A percentile compares a stretch with the other conserved stretches of the same genome.
Conservation (phyloP, 495 filamentous ascomycete genomes). For the Hypoxylon crocopeplum region DNA sequence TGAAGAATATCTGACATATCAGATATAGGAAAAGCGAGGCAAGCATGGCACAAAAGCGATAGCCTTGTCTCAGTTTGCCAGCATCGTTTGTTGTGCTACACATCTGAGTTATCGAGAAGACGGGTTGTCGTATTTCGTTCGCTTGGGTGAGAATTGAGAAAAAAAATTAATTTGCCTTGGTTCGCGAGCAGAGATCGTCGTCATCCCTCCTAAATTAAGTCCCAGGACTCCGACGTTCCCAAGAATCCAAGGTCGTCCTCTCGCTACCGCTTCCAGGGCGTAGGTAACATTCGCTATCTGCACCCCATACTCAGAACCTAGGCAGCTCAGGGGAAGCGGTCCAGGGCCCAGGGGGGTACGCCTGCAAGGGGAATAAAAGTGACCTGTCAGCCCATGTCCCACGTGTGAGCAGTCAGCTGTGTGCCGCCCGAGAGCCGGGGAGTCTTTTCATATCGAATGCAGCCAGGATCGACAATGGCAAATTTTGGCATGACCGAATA, state of each 20-base stretch:
- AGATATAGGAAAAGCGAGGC: constrained; percentile 20
- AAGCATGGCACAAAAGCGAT: too few relatives aligned
- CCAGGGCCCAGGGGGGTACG: constrained; percentile 4
- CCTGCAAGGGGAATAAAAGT: constrained; percentile 5
- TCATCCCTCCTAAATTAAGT: too few relatives aligned
- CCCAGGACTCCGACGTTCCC: too few relatives aligned
- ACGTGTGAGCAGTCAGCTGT: constrained; percentile 17
- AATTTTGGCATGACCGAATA: constrained; percentile 20
- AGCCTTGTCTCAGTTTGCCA: constrained; percentile 9
- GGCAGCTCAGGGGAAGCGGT: too few relatives aligned
- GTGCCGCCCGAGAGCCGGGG: constrained; percentile 11
- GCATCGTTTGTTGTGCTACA: too few relatives aligned
- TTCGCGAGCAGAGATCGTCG: too few relatives aligned
- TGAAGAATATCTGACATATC: constrained; percentile 7
- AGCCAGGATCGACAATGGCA: constrained; percentile 20
- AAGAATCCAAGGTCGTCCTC: not conserved
- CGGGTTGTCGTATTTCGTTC: too few relatives aligned
- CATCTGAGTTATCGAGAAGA: too few relatives aligned
- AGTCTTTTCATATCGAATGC: constrained; percentile 7
- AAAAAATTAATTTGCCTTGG: too few relatives aligned
- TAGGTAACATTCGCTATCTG: constrained; percentile 10
- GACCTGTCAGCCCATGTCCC: constrained; percentile 25
- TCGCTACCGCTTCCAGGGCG: constrained; percentile 7
- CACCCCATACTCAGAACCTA: constrained; percentile 24
- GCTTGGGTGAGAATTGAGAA: too few relatives aligned